Conservation (phyloP, 306 rosid genomes). For the Acacia melanoxylon region DNA sequence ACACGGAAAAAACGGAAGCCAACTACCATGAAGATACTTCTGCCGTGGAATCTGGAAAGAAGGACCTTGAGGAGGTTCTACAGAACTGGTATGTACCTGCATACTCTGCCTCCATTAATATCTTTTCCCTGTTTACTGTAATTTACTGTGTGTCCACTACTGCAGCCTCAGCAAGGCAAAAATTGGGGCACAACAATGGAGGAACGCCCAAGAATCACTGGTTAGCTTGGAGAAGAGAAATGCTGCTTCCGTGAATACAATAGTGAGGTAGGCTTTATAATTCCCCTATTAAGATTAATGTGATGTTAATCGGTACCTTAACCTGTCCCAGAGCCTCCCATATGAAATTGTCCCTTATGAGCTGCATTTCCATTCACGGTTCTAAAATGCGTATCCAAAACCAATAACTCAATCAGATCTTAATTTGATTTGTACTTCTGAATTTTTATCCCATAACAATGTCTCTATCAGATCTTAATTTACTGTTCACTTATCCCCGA, state of each 20-base stretch:
- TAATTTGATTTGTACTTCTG: no score
- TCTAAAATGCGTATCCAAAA: no score
- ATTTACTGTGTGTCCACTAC: constrained; percentile 24
- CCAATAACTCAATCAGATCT: no score
- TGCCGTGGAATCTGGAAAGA: constrained; percentile 82
- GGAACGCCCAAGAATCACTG: constrained; percentile 89
- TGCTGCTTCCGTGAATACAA: constrained; percentile 77
- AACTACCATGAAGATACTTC: constrained; percentile 76
- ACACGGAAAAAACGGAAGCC: constrained; percentile 85
- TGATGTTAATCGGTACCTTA: no score
- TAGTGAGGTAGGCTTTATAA: constrained; percentile 64
- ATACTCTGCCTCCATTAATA: constrained; percentile 17
- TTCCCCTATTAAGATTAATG: constrained; percentile 5
- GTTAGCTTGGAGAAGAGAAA: constrained; percentile 70
- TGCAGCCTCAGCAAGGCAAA: constrained; percentile 85
- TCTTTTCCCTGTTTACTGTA: constrained; percentile 22
- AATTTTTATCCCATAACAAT: no score
- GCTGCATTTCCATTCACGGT: no score
- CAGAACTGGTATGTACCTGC: constrained; percentile 67
- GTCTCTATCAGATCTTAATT: not conserved
- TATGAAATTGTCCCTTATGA: no score
- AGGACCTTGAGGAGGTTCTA: constrained; percentile 81
- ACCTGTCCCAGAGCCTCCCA: no score
- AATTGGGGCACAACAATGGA: constrained; percentile 93
- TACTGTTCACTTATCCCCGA: constrained; percentile 12